Evolutionary conservation across 2,329 filamentous ascomycete species (phyloP), one percentile per base, ranked within the genome.

Genomic region (Zymoseptoria pseudotritici): DNA sequence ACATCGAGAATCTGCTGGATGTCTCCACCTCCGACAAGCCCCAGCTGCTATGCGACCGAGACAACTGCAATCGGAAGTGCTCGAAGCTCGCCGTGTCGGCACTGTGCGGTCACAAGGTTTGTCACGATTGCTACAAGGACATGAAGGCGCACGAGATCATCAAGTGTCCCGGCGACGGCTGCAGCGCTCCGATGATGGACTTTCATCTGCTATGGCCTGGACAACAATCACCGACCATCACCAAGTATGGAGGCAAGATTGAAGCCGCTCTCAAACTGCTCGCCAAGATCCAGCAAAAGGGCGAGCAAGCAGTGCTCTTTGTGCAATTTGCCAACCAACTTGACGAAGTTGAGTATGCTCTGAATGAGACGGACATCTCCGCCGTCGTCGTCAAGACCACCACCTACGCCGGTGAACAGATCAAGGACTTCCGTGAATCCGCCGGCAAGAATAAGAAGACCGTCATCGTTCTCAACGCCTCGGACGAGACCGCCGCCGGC

Each of bases 401-500:
- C 2, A 69, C 29, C 0, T 46, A 50, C 0, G 69, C 69, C 6
- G 66, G 64, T 11, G 7, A 50, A 0, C 62, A 62, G 19, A 66
- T 71, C 46, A 53, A 54, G 0, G 50, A 56, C 2, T 73, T 73
- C 61, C 58, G 59, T 6, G 59, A 66, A 4, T 60, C 54, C 4
- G 58, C 58, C 7, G 55, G 42, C 4, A n/a, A 54, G 1, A 66
- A 73, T 53, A 61, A 64, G 8, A 67, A 70, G 51, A 82, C 79
- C 56, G 81, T 84, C 0, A 73, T 88, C 4, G 74, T 88, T 17
- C 73, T 89, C 29, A 81, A 83, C 59, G 74, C 85, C 2, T 79
- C 78, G 1, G 78, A 79, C 62, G 82, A 82, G 36, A 81, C 82
- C 57, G 82, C 85, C 2, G 80, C 85, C 31, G 86, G 86, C 3